Base-by-base conservation (phyloP, 495 filamentous ascomycete genomes). In the Podospora comata region DNA sequence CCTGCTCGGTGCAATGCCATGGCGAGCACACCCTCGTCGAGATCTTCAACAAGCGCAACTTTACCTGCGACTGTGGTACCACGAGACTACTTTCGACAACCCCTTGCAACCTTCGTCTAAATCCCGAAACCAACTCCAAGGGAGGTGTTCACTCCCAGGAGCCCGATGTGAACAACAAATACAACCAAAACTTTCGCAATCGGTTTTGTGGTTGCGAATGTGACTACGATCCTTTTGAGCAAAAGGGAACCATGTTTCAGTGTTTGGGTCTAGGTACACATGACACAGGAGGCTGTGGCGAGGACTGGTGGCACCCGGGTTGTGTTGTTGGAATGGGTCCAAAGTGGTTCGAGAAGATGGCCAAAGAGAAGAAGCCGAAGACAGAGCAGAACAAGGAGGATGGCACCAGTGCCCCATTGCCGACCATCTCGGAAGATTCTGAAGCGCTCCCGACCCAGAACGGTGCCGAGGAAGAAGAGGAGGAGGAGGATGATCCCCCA, bases 221-320 rank as follows among this genome's bases (percentile, higher is more conserved):
- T 72, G 84, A 92, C 64, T 99, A 99, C 74, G 88, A 96, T 73
- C 86, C 93, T 0, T 81, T 92, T 55, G 81, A 89, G 74, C 92
- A 99, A 77, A 94, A 92, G 71, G 95, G 95, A 2, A 97, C 93
- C n/a, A 99, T 99, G 96, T 98, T 94, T 75, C 96, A 99, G 79
- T 99, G 96, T 77, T 76, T 98, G 2, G 93, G 93, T 0, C 84
- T 99, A 4, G 93, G 92, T 0, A 89, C 87, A 0, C 86, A 86
- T 44, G 90, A 90, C 71, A 88, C 89, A 3, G 92, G 92, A 9
- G 93, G 93, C 4, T 99, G 96, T 79, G 94, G 95, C 4, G 96
- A 99, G 81, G 96, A 99, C 77, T 99, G 96, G 96, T 99, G 93
- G 85, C 96, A 99, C 82, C 93, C 95, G 16, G 92, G 94, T 66